Evolutionary conservation across 441 rosid genomes (phyloP).

Genomic region (Theobroma grandiflorum): DNA sequence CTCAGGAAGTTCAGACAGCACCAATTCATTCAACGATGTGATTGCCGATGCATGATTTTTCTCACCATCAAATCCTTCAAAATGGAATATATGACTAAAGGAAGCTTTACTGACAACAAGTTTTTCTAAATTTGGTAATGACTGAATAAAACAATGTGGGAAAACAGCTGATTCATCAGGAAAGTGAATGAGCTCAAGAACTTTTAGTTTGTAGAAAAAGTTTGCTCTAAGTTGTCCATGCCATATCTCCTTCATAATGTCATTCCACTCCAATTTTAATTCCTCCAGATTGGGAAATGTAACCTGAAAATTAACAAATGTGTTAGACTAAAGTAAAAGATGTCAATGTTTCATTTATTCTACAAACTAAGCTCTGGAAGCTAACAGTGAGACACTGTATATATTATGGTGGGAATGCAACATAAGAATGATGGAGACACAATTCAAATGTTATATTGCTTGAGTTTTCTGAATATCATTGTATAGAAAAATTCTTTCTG

Average conservation of each 20-base stretch:
- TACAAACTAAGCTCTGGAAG: background rate
- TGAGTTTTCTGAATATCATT: background rate
- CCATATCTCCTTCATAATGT: background rate
- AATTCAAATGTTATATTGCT: background rate
- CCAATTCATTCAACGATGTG: too few species aligned
- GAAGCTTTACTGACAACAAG: too few species aligned
- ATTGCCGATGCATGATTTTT: background rate
- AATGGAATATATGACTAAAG: background rate
- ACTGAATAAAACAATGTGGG: constrained; percentile 5
- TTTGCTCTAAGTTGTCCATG: background rate
- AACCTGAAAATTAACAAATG: constrained; percentile 18
- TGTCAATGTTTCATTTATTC: background rate
- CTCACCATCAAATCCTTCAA: background rate
- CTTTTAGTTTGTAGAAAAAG: background rate
- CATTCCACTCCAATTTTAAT: constrained; percentile 6
- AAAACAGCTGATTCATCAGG: constrained; percentile 5
- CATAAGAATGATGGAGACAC: background rate
- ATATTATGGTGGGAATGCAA: background rate
- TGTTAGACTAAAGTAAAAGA: too few species aligned
- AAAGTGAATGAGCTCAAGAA: background rate
- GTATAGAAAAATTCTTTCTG: background rate
- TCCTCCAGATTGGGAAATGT: constrained; percentile 23
- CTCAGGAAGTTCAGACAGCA: too few species aligned
- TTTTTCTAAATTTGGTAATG: background rate
- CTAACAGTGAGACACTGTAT: background rate